These are phyloP conservation scores for Aegilops tauschii DNA, from an alignment of 176 grass and related monocot species.

Conservation along the genomic window DNA sequence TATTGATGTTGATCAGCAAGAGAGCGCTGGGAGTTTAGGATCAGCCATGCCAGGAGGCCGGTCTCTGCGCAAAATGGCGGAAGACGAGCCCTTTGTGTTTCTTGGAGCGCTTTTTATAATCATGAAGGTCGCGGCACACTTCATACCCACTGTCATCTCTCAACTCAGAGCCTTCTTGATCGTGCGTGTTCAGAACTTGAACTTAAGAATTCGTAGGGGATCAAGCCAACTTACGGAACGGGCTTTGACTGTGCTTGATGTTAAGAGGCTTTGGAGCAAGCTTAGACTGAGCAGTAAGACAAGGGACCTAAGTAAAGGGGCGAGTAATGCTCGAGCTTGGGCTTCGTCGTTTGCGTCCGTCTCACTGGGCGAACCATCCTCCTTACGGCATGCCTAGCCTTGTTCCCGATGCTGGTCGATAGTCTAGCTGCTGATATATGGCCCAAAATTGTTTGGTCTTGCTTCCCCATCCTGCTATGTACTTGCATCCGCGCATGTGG, in stretches of 20 bases:
- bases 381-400: constrained; percentile 49
- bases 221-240: constrained; percentile 56
- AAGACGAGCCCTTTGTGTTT: constrained; percentile 45
- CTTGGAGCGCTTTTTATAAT: constrained; percentile 52
- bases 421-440: constrained; percentile 40
- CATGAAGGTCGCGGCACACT: constrained; percentile 20
- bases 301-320: constrained; percentile 64
- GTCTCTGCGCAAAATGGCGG: constrained; percentile 33
- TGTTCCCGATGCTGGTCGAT: constrained; percentile 29
- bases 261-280: constrained; percentile 69
- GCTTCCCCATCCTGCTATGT: constrained; percentile 40
- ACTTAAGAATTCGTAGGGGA: constrained; percentile 46
- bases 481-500: constrained; percentile 30
- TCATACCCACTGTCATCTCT: constrained; percentile 30
- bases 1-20: constrained; percentile 47
- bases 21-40: constrained; percentile 32
- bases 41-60: background rate
- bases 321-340: constrained; percentile 82
- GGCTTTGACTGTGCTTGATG: constrained; percentile 39
- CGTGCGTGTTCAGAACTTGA: constrained; percentile 29
- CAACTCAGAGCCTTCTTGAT: constrained; percentile 51
- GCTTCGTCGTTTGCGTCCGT: constrained; percentile 88
- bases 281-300: constrained; percentile 62
- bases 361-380: constrained; percentile 74
- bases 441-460: constrained; percentile 24